Percentiles rank a stretch among this genome's conserved stretches.
These are phyloP conservation scores for Phlyctochytrium bullatum DNA, from an alignment of 192 early-diverging fungal genomes.

Conservation along the genomic window DNA sequence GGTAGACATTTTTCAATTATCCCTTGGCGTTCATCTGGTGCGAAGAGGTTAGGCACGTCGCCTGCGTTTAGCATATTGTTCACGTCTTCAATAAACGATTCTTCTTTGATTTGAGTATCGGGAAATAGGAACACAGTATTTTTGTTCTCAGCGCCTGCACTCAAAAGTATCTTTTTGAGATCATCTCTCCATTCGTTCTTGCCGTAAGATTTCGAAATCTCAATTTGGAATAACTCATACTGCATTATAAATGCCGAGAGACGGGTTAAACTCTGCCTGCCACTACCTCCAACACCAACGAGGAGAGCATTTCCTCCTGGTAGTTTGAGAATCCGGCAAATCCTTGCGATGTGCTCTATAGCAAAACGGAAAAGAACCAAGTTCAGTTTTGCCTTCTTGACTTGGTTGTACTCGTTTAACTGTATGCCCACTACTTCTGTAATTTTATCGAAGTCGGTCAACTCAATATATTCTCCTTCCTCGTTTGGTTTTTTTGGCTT, in stretches of 20 bases:
- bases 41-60: conserved; percentile 62
- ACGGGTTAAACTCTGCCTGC: conserved; percentile 52
- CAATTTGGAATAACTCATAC: conserved; percentile 62
- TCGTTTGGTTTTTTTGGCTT: conserved; percentile 26
- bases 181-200: conserved; percentile 60
- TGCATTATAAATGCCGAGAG: conserved; percentile 56
- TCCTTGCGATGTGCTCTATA: conserved; percentile 57
- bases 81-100: conserved; percentile 64
- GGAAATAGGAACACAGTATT: conserved; percentile 62
- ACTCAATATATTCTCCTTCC: conserved; percentile 52
- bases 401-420: conserved; percentile 57
- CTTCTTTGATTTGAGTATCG: conserved; percentile 63
- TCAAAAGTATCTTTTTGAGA: conserved; percentile 52
- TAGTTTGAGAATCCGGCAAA: conserved; percentile 57
- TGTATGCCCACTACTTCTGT: conserved; percentile 43
- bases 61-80: conserved; percentile 56
- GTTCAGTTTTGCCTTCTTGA: conserved; percentile 61
- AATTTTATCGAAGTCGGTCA: conserved; percentile 50
- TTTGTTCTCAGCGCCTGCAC: conserved; percentile 54
- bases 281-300: conserved; percentile 64
- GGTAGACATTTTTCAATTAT: conserved; percentile 48
- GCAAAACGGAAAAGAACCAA: conserved; percentile 64
- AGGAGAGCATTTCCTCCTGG: conserved; percentile 62
- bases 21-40: conserved; percentile 54
- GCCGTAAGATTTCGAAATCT: conserved; percentile 59